These are phyloP conservation scores for Acrocalymma vagum DNA, from an alignment of 2,329 filamentous ascomycete species.

Conservation along the genomic window DNA sequence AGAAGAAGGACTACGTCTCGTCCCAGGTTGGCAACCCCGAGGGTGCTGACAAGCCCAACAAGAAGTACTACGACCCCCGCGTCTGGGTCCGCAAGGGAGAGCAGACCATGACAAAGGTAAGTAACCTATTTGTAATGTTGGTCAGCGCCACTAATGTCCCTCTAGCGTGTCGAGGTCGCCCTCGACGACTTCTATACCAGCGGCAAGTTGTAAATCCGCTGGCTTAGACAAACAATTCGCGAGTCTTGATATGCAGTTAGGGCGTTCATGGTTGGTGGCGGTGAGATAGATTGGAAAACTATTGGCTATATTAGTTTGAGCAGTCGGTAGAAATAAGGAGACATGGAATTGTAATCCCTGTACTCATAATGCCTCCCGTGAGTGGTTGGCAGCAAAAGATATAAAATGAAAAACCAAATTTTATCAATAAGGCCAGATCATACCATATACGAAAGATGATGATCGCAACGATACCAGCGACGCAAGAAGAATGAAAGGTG, in stretches of 20 bases:
- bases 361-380: no score
- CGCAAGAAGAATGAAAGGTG: no score
- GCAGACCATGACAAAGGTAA: conserved; percentile 81
- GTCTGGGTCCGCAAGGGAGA: conserved; percentile 97
- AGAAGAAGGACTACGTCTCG: conserved; percentile 94
- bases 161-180: conserved; percentile 77
- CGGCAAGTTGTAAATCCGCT: conserved; percentile 70
- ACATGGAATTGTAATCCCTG: no score
- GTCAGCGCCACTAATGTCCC: neutral
- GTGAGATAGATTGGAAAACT: conserved; percentile 15
- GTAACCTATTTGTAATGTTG: neutral
- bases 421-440: no score
- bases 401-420: no score
- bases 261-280: conserved; percentile 9
- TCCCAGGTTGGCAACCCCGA: conserved; percentile 93
- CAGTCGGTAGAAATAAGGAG: conserved; percentile 2
- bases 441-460: no score
- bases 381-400: no score
- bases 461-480: no score
- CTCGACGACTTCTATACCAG: conserved; percentile 92
- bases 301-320: conserved; percentile 13
- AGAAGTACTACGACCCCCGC: conserved; percentile 83
- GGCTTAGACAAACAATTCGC: neutral
- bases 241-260: neutral
- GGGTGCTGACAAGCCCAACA: conserved; percentile 97